Base-by-base conservation (phyloP, 2,329 filamentous ascomycete genomes). In the Venturia asperata region DNA sequence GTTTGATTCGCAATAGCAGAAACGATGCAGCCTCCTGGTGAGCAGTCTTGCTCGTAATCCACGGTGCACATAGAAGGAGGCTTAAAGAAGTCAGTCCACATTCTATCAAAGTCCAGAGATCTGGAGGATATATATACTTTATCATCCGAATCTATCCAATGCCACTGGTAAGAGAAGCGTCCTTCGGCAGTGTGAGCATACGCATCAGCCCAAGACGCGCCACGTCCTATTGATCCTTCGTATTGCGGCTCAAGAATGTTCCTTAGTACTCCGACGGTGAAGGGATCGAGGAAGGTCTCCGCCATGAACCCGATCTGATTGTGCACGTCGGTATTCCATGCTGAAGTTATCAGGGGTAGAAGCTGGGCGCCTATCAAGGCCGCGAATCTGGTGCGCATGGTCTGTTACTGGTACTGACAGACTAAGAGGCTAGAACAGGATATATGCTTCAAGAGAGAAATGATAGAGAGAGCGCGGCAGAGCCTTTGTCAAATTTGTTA, bases 251-350 rank as follows among this genome's bases (percentile, higher is more conserved):
- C 75, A 63, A 77, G 74, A 55, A 78, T 73, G 7, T 74, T 60
- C 10, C 69, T 66, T 6, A 77, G 69, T 41, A 76, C 64, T 2
- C 70, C 70, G 7, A 68, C 70, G 0, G 76, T 75, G 70, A 82
- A 83, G n/a, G 74, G 65, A 4, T 74, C 72, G 62, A 84, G 72
- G 68, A 80, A 80, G 67, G 78, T 75, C 65, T 82, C 78, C 0
- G 82, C 82, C 47, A 85, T 79, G 69, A 80, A 83, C 21, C 80
- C 82, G 6, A 85, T 77, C 2, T 82, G 82, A 37, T 79, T 77
- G 67, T 85, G 82, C 42, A 82, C 82, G 0, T 85, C 72, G 11
- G 71, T 73, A 37, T 82, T 82, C 83, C 83, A 85, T 11, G 80
- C 81, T 65, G 70, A 61, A 61, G 67, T 67, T 52, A 45, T 63